phyloP scores from a whole-genome alignment of 2,329 filamentous ascomycete genomes.

The Aspergillus clavatus region DNA sequence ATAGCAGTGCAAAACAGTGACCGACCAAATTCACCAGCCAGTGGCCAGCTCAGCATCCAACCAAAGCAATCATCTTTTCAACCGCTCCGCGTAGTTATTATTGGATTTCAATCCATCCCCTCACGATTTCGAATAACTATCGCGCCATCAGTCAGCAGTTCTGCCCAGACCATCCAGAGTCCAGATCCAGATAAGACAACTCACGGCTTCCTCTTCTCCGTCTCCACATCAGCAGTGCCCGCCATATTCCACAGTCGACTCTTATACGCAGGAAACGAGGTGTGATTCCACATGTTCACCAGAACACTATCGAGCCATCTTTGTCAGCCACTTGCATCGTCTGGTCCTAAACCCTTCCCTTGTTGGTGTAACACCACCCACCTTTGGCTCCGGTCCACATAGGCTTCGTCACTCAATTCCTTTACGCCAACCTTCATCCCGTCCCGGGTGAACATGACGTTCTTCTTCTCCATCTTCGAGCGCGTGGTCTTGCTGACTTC shows the following conservation, averaged over 20 bases:
- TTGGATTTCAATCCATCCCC: too few species aligned
- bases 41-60: too few species aligned
- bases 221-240: slow-evolving; percentile 15
- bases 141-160: not conserved
- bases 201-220: slow-evolving; percentile 25
- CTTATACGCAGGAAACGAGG: slow-evolving; percentile 44
- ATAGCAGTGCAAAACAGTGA: not conserved
- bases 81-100: too few species aligned
- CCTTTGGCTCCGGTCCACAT: slow-evolving; percentile 57
- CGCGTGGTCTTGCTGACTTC: slow-evolving; percentile 55
- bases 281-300: slow-evolving; percentile 48
- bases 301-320: slow-evolving; percentile 33
- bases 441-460: slow-evolving; percentile 56
- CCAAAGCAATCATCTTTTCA: too few species aligned
- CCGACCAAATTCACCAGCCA: not conserved
- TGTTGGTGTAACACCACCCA: slow-evolving; percentile 26
- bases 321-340: not conserved
- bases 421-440: slow-evolving; percentile 59
- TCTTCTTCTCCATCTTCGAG: slow-evolving; percentile 60
- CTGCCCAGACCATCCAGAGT: not conserved
- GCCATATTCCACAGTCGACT: slow-evolving; percentile 40
- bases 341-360: not conserved
- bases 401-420: slow-evolving; percentile 53
- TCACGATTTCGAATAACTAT: slow-evolving; percentile 3
- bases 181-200: slow-evolving; percentile 4